Base-by-base conservation (phyloP, 805 yeast genomes). In the Ogataea angusta region DNA sequence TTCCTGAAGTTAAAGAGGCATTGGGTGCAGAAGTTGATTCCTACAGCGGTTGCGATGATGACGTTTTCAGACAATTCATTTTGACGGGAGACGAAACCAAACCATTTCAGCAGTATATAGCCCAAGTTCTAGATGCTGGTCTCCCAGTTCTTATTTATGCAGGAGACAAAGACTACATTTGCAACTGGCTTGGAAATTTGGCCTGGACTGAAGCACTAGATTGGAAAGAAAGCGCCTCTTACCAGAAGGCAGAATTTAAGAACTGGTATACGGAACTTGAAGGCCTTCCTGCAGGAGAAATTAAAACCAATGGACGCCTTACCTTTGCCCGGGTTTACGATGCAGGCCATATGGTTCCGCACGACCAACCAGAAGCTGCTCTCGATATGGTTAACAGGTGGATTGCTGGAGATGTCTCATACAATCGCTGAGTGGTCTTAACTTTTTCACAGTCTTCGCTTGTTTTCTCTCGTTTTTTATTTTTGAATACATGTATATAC, bases 271-370 rank as follows among this genome's bases (percentile, higher is more conserved):
- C 68, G 12, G 16, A 29, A 55, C 43, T 49, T 7, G 51, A 48
- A 24, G 64, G 63, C 5, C 36, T 29, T 3, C 30, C 47, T 24
- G 70, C 67, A 0, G 75, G 75, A 21, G 60, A 62, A 31, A 66
- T 66, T 26, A 67, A 70, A 52, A 61, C 56, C 56, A 75, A 70
- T 49, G 81, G 81, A 34, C 72, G 76, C 45, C 79, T 90, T 53
- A 85, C 95, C 4, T 91, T 83, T 69, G 71, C 87, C 62, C 76
- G 96, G 62, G 78, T 90, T 8, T 90, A 72, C 56, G 91, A 80
- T 48, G 97, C 95, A 38, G 97, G 97, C 19, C 97, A 91, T 67
- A 89, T 90, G 96, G 96, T 88, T 47, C 97, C 97, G 13, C 82
- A 68, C 56, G 90, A 90, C 66, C 91, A 85, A 68, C 95, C 96